phyloP scores from a whole-genome alignment of 225 moss, liverwort and hornwort species.

The Bryum argenteum region DNA sequence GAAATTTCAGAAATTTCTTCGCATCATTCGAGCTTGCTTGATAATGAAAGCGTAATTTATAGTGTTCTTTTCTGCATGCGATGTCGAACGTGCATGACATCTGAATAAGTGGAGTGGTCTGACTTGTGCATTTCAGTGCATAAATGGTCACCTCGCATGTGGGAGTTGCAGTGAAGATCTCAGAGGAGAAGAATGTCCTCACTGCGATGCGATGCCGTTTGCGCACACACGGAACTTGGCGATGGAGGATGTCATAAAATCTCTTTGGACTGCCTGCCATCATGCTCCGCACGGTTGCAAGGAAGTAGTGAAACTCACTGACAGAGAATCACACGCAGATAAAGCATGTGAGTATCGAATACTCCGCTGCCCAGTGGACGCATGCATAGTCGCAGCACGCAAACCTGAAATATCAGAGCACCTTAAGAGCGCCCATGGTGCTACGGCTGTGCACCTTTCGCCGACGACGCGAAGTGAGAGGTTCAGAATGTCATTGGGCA shows the following conservation, averaged over 20 bases:
- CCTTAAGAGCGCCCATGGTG: background rate
- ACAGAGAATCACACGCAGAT: background rate
- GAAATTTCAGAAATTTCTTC: no score
- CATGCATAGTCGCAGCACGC: background rate
- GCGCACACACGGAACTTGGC: background rate
- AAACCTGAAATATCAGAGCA: background rate
- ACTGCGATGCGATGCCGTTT: background rate
- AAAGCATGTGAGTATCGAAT: background rate
- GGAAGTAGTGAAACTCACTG: background rate
- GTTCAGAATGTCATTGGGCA: background rate
- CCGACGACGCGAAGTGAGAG: background rate
- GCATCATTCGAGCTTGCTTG: no score
- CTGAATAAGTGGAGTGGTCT: no score
- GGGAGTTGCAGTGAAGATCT: background rate
- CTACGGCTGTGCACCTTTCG: background rate
- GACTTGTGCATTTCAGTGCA: background rate
- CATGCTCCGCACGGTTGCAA: slow-evolving; percentile 3
- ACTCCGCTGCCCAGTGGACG: background rate
- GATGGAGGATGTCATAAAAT: background rate
- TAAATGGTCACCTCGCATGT: slow-evolving; percentile 1
- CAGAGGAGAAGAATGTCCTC: background rate
- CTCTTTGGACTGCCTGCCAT: background rate
- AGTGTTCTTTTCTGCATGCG: no score
- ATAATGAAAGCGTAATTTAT: no score
- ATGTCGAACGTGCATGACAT: no score